Evolutionary conservation across 2,329 filamentous ascomycete species (phyloP).

Genomic region (Phialemoniopsis sp.): DNA sequence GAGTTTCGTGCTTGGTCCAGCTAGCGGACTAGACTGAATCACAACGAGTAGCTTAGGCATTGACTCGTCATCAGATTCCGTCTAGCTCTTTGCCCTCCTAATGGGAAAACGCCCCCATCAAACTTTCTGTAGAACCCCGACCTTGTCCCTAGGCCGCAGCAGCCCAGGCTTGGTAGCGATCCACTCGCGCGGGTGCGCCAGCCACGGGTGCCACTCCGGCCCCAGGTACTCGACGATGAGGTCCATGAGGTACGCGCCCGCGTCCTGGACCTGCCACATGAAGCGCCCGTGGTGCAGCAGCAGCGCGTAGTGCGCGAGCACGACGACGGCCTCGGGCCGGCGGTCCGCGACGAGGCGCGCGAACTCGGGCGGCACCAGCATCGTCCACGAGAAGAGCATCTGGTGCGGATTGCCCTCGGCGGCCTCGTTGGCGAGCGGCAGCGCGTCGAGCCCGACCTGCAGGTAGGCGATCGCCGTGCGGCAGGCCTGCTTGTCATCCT

Average conservation of each 20-base stretch:
- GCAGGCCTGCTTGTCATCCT: conserved; percentile 17
- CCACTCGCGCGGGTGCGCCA: conserved; percentile 6
- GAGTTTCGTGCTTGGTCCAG: no score
- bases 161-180: background rate
- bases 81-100: no score
- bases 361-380: conserved; percentile 16
- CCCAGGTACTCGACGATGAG: conserved; percentile 8
- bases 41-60: no score
- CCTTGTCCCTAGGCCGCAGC: background rate
- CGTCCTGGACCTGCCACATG: conserved; percentile 21
- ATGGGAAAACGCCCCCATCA: no score
- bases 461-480: conserved; percentile 16
- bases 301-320: conserved; percentile 20
- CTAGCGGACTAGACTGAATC: no score
- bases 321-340: conserved; percentile 16
- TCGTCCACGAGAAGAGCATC: conserved; percentile 20
- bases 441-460: conserved; percentile 17
- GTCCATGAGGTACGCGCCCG: conserved; percentile 9
- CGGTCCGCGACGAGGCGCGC: conserved; percentile 13
- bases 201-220: conserved; percentile 10
- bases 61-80: no score
- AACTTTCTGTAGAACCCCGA: no score
- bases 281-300: conserved; percentile 17
- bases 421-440: conserved; percentile 4
- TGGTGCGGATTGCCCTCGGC: conserved; percentile 9